phyloP scores from a whole-genome alignment of 2,329 filamentous ascomycete species.

The Xylariaceae sp. region DNA sequence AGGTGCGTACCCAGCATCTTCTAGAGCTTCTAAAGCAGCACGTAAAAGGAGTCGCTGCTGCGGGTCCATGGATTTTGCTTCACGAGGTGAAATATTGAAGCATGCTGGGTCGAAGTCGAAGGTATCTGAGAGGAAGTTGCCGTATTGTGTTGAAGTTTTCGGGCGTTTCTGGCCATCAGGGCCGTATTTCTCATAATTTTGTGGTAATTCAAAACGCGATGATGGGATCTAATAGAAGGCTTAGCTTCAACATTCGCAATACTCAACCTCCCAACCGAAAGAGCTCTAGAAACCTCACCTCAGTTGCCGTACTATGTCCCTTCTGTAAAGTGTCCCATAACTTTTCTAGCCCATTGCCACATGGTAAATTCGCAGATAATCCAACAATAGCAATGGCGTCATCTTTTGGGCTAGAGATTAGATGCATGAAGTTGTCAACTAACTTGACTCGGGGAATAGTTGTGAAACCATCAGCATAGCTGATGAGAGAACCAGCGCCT shows the following conservation, averaged over 20 bases:
- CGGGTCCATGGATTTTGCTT: conserved; percentile 34
- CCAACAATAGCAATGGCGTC: conserved; percentile 29
- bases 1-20: conserved; percentile 37
- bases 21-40: conserved; percentile 29
- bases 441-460: no score
- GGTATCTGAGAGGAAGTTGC: conserved; percentile 28
- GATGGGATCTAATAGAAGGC: conserved; percentile 30
- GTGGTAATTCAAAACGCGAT: conserved; percentile 20
- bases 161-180: no score
- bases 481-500: no score
- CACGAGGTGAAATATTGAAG: conserved; percentile 32
- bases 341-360: conserved; percentile 9
- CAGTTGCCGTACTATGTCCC: conserved; percentile 13
- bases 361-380: conserved; percentile 22
- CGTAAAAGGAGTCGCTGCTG: conserved; percentile 33
- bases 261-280: no score
- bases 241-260: no score
- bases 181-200: no score
- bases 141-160: no score
- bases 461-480: no score
- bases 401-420: no score
- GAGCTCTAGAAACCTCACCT: conserved; percentile 25
- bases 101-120: conserved; percentile 29
- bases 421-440: no score
- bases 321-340: conserved; percentile 27